A percentile compares a stretch with the other conserved stretches of the same genome.
These are phyloP conservation scores for Mycena rebaudengoi DNA, from an alignment of 768 basidiomycete genomes.

Conservation along the genomic window DNA sequence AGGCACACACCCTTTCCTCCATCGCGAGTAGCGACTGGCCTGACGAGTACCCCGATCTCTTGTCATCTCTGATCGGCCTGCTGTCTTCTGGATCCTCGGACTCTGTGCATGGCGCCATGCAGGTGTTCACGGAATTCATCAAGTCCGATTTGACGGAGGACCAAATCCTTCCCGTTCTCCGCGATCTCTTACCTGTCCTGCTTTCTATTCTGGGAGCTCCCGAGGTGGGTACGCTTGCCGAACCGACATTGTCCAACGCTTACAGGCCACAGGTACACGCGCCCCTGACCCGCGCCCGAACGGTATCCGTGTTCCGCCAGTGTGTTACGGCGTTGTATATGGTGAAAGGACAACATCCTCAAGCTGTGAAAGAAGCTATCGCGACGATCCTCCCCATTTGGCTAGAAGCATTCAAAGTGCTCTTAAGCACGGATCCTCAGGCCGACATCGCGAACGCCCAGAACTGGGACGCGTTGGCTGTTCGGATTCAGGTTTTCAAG, in stretches of 20 bases:
- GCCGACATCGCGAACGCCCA: slow-evolving; percentile 64
- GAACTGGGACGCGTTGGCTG: slow-evolving; percentile 84
- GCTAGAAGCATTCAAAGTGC: slow-evolving; percentile 88
- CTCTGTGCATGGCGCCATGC: slow-evolving; percentile 95
- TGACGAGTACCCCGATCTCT: slow-evolving; percentile 93
- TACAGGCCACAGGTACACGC: slow-evolving; percentile 63
- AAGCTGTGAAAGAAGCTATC: slow-evolving; percentile 84
- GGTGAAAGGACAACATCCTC: slow-evolving; percentile 93
- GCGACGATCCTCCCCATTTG: slow-evolving; percentile 86
- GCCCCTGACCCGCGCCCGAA: slow-evolving; percentile 83
- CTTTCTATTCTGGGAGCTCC: slow-evolving; percentile 79
- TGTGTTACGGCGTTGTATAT: slow-evolving; percentile 91
- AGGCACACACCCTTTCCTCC: slow-evolving; percentile 90
- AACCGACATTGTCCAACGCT: not conserved
- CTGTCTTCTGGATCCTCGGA: slow-evolving; percentile 77
- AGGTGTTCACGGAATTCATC: slow-evolving; percentile 94
- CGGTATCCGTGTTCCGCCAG: slow-evolving; percentile 90
- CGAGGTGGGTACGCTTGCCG: slow-evolving; percentile 55
- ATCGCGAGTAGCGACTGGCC: slow-evolving; percentile 96
- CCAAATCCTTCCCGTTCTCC: slow-evolving; percentile 92
- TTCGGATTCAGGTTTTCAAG: slow-evolving; percentile 87
- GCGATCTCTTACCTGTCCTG: slow-evolving; percentile 87
- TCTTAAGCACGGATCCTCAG: slow-evolving; percentile 71
- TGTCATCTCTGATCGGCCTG: slow-evolving; percentile 76
- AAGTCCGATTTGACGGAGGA: slow-evolving; percentile 93